A percentile compares a stretch with the other conserved stretches of the same genome.
These are phyloP conservation scores for Scheffersomyces stambukii DNA, from an alignment of 1,139 yeast species.

Conservation along the genomic window DNA sequence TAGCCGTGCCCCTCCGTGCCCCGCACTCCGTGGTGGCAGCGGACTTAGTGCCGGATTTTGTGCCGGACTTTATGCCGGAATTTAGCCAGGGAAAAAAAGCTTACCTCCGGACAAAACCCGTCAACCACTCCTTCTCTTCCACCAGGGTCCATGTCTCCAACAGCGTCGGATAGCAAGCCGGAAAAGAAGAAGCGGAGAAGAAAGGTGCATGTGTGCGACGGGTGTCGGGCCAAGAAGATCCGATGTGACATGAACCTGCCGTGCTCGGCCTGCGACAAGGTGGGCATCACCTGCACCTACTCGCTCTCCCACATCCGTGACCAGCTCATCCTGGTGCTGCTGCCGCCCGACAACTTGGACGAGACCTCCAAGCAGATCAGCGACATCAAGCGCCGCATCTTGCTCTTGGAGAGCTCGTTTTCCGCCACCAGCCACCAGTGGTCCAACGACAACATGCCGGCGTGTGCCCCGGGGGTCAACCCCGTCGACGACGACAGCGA, in stretches of 20 bases:
- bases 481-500: constrained; percentile 7
- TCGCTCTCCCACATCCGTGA: constrained; percentile 1
- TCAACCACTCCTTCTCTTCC: constrained; percentile 1
- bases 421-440: constrained; percentile 1
- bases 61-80: too few species aligned
- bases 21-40: too few species aligned
- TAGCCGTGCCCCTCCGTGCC: too few species aligned
- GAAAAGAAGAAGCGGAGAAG: neutral
- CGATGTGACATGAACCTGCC: constrained; percentile 36
- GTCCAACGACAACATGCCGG: constrained; percentile 1
- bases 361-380: constrained; percentile 12
- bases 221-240: constrained; percentile 33
- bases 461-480: constrained; percentile 11
- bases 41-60: too few species aligned
- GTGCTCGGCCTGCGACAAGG: constrained; percentile 31
- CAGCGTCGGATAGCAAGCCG: constrained; percentile 1
- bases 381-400: constrained; percentile 2
- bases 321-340: too few species aligned
- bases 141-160: too few species aligned
- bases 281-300: constrained; percentile 12
- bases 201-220: constrained; percentile 29
- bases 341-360: constrained; percentile 3
- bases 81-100: too few species aligned
- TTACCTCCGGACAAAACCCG: neutral
- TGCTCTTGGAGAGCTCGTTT: constrained; percentile 4